Conservation (phyloP, 805 yeast genomes). For the Wickerhamomyces sydowiorum region DNA sequence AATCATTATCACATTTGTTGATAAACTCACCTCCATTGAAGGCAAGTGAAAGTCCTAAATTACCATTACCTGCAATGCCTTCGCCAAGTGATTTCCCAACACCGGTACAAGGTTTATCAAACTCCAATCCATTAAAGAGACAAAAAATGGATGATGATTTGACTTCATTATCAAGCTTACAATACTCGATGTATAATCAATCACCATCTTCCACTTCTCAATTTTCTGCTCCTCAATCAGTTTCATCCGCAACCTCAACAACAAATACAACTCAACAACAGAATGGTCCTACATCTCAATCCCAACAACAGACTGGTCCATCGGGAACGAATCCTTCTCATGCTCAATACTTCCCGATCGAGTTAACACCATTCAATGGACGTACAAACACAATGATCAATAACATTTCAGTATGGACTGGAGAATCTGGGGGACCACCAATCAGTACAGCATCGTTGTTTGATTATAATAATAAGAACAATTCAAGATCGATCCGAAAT, state of each 20-base stretch:
- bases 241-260: constrained; percentile 1
- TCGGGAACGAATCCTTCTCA: too few relatives aligned
- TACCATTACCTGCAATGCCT: constrained; percentile 4
- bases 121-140: not conserved
- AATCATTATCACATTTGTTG: constrained; percentile 44
- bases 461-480: constrained; percentile 4
- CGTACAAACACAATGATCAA: constrained; percentile 32
- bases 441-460: constrained; percentile 1
- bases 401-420: constrained; percentile 51
- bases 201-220: not conserved
- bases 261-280: constrained; percentile 10
- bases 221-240: not conserved
- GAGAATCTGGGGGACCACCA: constrained; percentile 26
- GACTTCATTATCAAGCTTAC: not conserved
- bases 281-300: too few relatives aligned
- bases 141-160: not conserved
- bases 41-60: constrained; percentile 20
- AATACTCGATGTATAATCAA: not conserved
- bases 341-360: constrained; percentile 11
- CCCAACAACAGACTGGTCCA: too few relatives aligned
- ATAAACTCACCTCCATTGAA: constrained; percentile 32
- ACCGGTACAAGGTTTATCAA: not conserved
- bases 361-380: constrained; percentile 17
- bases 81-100: not conserved
- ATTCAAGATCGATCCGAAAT: not conserved